Base-by-base conservation (phyloP, 2,329 filamentous ascomycete species). In the Talaromyces sp. region DNA sequence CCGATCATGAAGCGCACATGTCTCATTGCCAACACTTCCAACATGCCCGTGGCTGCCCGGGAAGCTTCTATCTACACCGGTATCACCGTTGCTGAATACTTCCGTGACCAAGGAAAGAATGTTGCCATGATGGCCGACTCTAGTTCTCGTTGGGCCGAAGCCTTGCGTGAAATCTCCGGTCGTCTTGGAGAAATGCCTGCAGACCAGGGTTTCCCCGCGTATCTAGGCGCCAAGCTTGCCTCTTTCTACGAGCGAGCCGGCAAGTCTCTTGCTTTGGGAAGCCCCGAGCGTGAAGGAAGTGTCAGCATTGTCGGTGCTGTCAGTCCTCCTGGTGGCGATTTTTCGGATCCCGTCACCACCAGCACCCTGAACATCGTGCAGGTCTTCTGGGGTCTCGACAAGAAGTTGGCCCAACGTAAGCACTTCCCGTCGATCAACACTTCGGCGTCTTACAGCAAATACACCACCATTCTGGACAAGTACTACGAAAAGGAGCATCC, bases 1-100 rank as follows among this genome's bases (percentile, higher is more conserved):
- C 92, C 93, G 68, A 99, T 99, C 82, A 99, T 99, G 94, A 99
- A 99, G 86, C 93, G 94, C 76, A 99, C 94, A 17, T 95, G 92
- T 24, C 84, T 99, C 63, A 97, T 99, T 73, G 94, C 94, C 76
- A 99, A 99, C 80, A 99, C 94, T 50, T 99, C 94, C 70, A 99
- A 99, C 83, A 99, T 99, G 94, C 94, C 94, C 64, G 94, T 99
- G 72, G 94, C 94, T 65, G 94, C 94, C 63, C 91, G 94, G 80
- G 94, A 99, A 78, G 94, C 94, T 61, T 99, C 94, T 65, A 99
- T 99, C 74, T 99, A 99, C 80, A 99, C 94, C 3, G 94, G 86
- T 73, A 96, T 97, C 65, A 96, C 91, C 0, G 88, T 97, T 0
- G 90, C 91, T 48, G 94, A 99, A 75, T 99, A 99, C 72, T 97